phyloP scores from a whole-genome alignment of 1,284 basidiomycete genomes.

The Bjerkandera adusta region DNA sequence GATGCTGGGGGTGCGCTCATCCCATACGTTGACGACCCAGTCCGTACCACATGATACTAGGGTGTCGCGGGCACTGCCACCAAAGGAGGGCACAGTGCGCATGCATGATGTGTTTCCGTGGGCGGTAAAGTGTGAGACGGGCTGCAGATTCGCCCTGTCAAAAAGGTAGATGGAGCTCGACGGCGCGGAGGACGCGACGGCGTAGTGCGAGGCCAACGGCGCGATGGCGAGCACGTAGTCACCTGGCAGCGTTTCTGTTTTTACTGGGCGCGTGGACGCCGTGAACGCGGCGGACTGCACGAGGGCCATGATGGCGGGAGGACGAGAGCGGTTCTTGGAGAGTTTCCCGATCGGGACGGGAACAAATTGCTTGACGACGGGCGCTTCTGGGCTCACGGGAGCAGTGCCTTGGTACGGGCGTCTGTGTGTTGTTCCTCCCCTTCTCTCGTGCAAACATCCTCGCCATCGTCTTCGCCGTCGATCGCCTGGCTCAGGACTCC shows the following conservation, averaged over 20 bases:
- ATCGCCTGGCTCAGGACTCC: conserved; percentile 17
- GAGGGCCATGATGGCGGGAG: conserved; percentile 33
- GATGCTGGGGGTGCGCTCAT: conserved; percentile 64
- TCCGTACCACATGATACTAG: conserved; percentile 65
- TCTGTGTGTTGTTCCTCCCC: conserved; percentile 17
- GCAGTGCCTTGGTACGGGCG: conserved; percentile 4
- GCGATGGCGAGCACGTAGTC: conserved; percentile 59
- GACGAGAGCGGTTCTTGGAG: conserved; percentile 9
- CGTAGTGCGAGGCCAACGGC: conserved; percentile 46
- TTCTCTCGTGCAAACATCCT: conserved; percentile 27
- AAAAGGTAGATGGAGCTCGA: conserved; percentile 60
- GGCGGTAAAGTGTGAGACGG: conserved; percentile 46
- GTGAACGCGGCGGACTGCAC: conserved; percentile 30
- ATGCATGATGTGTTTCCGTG: conserved; percentile 55
- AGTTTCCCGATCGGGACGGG: conserved; percentile 11
- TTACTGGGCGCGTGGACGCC: conserved; percentile 30
- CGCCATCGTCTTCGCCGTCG: conserved; percentile 21
- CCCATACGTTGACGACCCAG: conserved; percentile 67
- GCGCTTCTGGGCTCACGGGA: conserved; percentile 15
- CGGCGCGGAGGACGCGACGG: conserved; percentile 55
- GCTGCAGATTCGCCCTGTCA: conserved; percentile 52
- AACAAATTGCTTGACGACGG: conserved; percentile 17
- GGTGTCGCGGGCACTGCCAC: conserved; percentile 29
- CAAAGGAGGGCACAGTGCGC: conserved; percentile 35
- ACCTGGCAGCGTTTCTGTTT: conserved; percentile 37